These are phyloP conservation scores for Coniochaeta sp. DNA, from an alignment of 2,329 filamentous ascomycete genomes.

Conservation along the genomic window DNA sequence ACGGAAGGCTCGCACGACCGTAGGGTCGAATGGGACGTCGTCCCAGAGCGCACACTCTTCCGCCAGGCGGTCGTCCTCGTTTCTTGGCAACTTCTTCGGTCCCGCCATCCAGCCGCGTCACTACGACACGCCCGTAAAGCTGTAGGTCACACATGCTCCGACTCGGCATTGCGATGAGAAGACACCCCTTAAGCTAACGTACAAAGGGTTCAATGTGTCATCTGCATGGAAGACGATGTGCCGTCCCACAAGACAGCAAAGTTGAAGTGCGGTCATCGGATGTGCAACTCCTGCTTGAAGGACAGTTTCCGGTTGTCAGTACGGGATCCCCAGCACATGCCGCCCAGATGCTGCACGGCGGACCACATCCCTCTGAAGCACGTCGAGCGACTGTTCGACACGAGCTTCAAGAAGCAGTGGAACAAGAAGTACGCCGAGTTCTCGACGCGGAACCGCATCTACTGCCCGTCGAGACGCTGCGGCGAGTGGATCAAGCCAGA, in stretches of 20 bases:
- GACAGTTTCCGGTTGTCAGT: conserved; percentile 69
- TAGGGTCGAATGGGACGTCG: conserved; percentile 24
- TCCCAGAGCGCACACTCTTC: conserved; percentile 29
- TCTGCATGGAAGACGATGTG: conserved; percentile 60
- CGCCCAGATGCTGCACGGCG: conserved; percentile 70
- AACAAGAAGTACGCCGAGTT: conserved; percentile 75
- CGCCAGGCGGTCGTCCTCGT: conserved; percentile 26
- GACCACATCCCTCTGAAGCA: conserved; percentile 69
- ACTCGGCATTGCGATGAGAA: background rate
- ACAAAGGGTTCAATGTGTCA: conserved; percentile 61
- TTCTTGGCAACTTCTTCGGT: conserved; percentile 24
- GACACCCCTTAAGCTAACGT: background rate
- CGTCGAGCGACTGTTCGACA: conserved; percentile 68
- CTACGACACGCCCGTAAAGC: conserved; percentile 14
- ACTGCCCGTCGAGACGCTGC: conserved; percentile 67
- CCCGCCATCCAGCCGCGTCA: conserved; percentile 14
- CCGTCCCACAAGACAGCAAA: conserved; percentile 57
- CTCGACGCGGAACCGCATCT: conserved; percentile 65
- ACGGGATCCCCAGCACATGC: conserved; percentile 74
- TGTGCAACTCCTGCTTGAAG: conserved; percentile 73
- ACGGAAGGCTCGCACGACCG: conserved; percentile 24
- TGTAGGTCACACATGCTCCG: conserved; percentile 12
- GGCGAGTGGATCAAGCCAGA: conserved; percentile 73
- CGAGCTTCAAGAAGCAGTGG: conserved; percentile 70
- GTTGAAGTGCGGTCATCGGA: conserved; percentile 71